Base-by-base conservation (phyloP, 2,329 filamentous ascomycete species). In the Diplodia sapinea region DNA sequence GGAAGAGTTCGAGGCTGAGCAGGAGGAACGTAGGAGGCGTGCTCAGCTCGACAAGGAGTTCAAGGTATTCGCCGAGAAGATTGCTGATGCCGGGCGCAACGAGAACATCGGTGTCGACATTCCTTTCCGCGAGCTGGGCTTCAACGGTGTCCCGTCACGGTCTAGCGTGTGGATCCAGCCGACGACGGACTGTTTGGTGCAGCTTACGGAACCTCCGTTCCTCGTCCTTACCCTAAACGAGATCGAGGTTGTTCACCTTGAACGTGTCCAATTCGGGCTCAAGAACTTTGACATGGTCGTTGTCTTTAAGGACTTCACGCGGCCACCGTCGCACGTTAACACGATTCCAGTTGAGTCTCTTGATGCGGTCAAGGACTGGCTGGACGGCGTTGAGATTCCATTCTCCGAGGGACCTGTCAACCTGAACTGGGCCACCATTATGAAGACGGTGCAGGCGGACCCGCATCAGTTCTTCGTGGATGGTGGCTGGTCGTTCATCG, bases 281-380 rank as follows among this genome's bases (percentile, higher is more conserved):
- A 97, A 98, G 85, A 99, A 99, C 80, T 99, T 99, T 79, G 95
- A 99, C 80, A 89, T 99, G 79, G 95, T 99, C 23, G 94, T 98
- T 75, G 92, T 99, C 47, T 98, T 97, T 85, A 98, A 98, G 76
- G 95, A 99, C 81, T 98, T 97, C 80, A 88, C 91, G 65, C 88
- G 94, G n/a, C 81, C 92, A 2, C 94, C 94, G 1, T 91, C 91
- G 67, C 95, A 99, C 79, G 91, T 99, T 84, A 99, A 99, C 82
- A 99, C 95, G 7, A 98, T 99, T 70, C 96, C 95, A 0, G 93
- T 99, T 29, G 95, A 99, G 77, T 92, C 91, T 2, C 85, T 99
- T 3, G 95, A 99, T 73, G 90, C 92, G 65, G 94, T 99, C 72
- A 98, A 98, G 80, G 96, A 99, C 76, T 99, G 95, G 89, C 87